These are phyloP conservation scores for Peronospora belbahrii DNA, from an alignment of 352 stramenopile species.

Conservation along the genomic window DNA sequence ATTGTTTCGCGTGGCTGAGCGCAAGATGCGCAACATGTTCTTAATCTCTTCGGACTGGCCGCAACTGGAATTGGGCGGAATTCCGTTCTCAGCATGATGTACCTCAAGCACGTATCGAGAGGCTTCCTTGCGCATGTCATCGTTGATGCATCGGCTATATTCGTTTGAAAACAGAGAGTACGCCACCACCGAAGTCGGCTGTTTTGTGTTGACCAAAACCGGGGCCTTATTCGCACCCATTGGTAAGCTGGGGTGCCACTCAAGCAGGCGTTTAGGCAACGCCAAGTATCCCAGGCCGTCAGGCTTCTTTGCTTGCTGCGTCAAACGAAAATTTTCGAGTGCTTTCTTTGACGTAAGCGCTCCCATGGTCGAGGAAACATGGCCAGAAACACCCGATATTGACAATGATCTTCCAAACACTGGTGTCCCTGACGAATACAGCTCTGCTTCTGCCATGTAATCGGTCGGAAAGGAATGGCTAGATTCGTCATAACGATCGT, in stretches of 20 bases:
- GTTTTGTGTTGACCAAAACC: constrained; percentile 68
- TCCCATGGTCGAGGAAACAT: constrained; percentile 54
- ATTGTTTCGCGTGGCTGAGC: constrained; percentile 64
- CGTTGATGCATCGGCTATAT: constrained; percentile 69
- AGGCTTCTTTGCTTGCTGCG: constrained; percentile 54
- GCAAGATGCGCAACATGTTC: constrained; percentile 61
- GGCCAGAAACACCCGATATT: constrained; percentile 29
- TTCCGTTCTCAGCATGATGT: constrained; percentile 29
- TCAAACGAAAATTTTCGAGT: constrained; percentile 57
- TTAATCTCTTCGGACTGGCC: constrained; percentile 23
- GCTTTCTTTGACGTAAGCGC: constrained; percentile 51
- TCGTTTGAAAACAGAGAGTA: constrained; percentile 80
- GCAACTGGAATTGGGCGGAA: constrained; percentile 18
- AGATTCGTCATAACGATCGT: constrained; percentile 50
- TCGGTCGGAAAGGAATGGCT: constrained; percentile 63
- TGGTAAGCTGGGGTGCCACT: constrained; percentile 74
- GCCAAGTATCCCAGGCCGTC: constrained; percentile 60
- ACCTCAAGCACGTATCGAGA: constrained; percentile 27
- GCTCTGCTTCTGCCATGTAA: constrained; percentile 28
- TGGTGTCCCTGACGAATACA: constrained; percentile 4
- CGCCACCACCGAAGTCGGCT: constrained; percentile 80
- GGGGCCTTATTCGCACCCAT: constrained; percentile 59
- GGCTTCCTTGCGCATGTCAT: constrained; percentile 54
- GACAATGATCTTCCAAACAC: constrained; percentile 18
- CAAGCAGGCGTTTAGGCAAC: constrained; percentile 69